phyloP scores from a whole-genome alignment of 805 yeast species.

The Kodamaea lidongshanica region DNA sequence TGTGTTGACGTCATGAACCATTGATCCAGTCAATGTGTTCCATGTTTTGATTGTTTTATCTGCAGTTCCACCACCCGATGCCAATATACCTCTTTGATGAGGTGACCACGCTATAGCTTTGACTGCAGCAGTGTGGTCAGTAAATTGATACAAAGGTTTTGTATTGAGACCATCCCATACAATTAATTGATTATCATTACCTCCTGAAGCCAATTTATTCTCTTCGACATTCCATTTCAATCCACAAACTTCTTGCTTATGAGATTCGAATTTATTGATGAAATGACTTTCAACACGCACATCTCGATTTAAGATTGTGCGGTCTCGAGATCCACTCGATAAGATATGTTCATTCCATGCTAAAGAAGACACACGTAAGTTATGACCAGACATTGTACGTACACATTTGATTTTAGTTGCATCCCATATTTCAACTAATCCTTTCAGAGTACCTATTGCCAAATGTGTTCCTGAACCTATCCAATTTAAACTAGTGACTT shows the following conservation, averaged over 20 bases:
- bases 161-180: conserved; percentile 80
- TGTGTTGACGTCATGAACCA: conserved; percentile 77
- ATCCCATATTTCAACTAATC: conserved; percentile 93
- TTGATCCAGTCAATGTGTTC: conserved; percentile 78
- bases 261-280: conserved; percentile 63
- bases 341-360: conserved; percentile 93
- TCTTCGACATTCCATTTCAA: conserved; percentile 88
- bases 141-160: conserved; percentile 65
- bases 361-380: conserved; percentile 74
- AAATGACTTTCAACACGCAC: conserved; percentile 83
- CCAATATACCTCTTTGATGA: conserved; percentile 87
- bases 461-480: conserved; percentile 90
- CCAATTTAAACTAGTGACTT: conserved; percentile 84
- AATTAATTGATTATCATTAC: conserved; percentile 81
- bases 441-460: conserved; percentile 85
- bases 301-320: conserved; percentile 81
- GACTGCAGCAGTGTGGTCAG: conserved; percentile 90
- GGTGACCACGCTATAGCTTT: conserved; percentile 98
- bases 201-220: conserved; percentile 90
- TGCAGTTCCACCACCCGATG: conserved; percentile 96
- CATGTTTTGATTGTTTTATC: conserved; percentile 86
- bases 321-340: conserved; percentile 82
- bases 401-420: conserved; percentile 75
- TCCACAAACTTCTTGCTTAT: conserved; percentile 95
- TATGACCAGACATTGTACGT: conserved; percentile 89